A percentile compares a stretch with the other conserved stretches of the same genome.
These are phyloP conservation scores for Paracoccidioides brasiliensis DNA, from an alignment of 2,329 filamentous ascomycete species.

Conservation along the genomic window DNA sequence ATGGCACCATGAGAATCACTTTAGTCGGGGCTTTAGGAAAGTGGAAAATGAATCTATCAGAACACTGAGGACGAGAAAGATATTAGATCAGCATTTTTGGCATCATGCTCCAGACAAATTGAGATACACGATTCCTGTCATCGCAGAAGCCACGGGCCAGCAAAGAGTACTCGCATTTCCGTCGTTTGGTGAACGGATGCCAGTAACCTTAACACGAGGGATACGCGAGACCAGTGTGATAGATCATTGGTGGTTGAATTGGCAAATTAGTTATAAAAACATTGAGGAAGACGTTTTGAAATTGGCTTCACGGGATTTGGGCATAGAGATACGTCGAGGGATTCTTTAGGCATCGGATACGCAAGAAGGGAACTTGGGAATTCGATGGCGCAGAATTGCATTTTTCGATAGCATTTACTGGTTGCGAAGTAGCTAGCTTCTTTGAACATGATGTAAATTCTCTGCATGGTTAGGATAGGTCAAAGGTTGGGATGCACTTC, in stretches of 20 bases:
- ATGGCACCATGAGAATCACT: not conserved
- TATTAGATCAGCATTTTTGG: conserved; percentile 15
- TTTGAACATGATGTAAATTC: not conserved
- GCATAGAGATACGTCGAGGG: not conserved
- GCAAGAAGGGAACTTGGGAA: not conserved
- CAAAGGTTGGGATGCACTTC: not conserved
- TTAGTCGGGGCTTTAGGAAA: not conserved
- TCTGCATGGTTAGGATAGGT: not conserved
- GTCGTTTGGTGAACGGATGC: conserved; percentile 5
- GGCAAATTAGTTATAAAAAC: conserved; percentile 30
- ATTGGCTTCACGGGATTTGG: not conserved
- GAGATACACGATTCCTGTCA: conserved; percentile 32
- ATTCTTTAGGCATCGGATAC: not conserved
- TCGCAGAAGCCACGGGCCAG: conserved; percentile 10
- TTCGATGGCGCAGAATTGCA: not conserved
- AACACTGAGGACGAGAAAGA: not conserved
- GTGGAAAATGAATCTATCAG: not conserved
- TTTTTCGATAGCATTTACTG: not conserved
- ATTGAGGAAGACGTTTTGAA: conserved; percentile 18
- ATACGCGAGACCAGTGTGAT: conserved; percentile 7
- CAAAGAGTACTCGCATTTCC: conserved; percentile 9
- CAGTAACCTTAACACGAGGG: conserved; percentile 20
- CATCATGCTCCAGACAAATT: conserved; percentile 22
- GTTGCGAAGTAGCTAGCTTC: not conserved
- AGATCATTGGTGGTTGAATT: conserved; percentile 18